Conservation (phyloP, 108 stramenopile genomes). For the Skeletonema potamos region DNA sequence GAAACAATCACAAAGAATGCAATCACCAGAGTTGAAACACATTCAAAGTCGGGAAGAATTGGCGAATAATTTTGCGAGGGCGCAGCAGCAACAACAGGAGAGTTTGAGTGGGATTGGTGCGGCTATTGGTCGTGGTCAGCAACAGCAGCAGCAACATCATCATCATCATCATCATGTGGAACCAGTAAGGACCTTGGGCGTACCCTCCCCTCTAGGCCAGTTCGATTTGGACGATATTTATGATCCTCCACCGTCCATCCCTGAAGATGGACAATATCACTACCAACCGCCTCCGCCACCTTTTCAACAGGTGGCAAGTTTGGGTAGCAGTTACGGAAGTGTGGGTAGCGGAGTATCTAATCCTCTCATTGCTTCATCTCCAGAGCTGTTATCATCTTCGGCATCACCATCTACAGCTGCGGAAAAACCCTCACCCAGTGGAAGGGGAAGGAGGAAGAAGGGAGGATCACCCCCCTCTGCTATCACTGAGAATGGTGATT, state of each 20-base stretch:
- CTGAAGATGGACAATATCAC: conserved; percentile 7
- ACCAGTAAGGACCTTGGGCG: conserved; percentile 6
- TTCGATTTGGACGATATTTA: background rate
- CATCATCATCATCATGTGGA: background rate
- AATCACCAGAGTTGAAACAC: conserved; percentile 15
- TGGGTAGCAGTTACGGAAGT: conserved; percentile 15
- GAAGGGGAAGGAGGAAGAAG: background rate
- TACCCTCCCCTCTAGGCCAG: background rate
- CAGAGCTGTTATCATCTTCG: background rate
- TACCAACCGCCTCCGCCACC: background rate
- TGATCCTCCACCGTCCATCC: conserved; percentile 25
- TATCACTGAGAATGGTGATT: conserved; percentile 16
- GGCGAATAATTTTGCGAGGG: conserved; percentile 39
- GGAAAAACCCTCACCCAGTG: background rate
- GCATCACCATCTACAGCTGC: background rate
- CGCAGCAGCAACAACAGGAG: conserved; percentile 16
- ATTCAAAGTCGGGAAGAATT: conserved; percentile 22
- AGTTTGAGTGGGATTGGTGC: background rate
- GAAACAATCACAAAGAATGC: background rate
- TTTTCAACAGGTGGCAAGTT: conserved; percentile 3
- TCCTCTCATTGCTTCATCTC: background rate
- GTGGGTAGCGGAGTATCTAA: background rate
- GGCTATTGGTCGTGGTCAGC: background rate
- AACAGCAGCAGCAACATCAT: background rate
- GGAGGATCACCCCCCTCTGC: conserved; percentile 23